Percentiles rank a stretch among this genome's conserved stretches.
Conservation (phyloP, 768 basidiomycete species). For the Termitomyces sp. region DNA sequence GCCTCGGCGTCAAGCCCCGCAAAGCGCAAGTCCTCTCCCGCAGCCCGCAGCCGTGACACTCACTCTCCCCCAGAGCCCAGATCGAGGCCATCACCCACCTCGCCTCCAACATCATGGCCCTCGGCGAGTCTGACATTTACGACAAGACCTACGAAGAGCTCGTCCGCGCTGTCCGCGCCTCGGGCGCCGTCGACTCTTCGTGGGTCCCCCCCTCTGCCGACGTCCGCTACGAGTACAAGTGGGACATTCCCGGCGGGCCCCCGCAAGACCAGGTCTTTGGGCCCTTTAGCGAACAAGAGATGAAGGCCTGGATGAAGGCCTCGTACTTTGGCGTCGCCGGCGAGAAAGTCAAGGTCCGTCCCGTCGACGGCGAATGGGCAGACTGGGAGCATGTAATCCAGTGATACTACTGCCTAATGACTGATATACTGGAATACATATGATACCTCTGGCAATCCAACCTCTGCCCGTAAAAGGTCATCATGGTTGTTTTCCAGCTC, state of each 20-base stretch:
- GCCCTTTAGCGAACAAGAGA: constrained; percentile 75
- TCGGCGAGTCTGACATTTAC: constrained; percentile 85
- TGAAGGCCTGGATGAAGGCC: constrained; percentile 76
- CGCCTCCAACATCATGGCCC: constrained; percentile 82
- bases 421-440: constrained; percentile 97
- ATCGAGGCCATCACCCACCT: constrained; percentile 82
- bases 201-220: constrained; percentile 81
- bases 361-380: constrained; percentile 66
- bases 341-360: constrained; percentile 73
- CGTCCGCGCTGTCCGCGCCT: constrained; percentile 66
- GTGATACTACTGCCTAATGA: constrained; percentile 59
- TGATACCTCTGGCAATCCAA: constrained; percentile 77
- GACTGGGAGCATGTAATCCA: constrained; percentile 63
- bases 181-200: constrained; percentile 58
- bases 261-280: constrained; percentile 59
- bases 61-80: constrained; percentile 27
- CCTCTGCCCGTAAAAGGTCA: constrained; percentile 88
- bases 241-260: constrained; percentile 52
- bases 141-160: constrained; percentile 83
- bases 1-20: constrained; percentile 65
- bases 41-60: no score
- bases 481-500: constrained; percentile 93
- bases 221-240: constrained; percentile 76
- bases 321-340: constrained; percentile 76
- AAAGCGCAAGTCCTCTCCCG: constrained; percentile 25